Base-by-base conservation (phyloP, 768 basidiomycete species). In the Boletus reticuloceps region DNA sequence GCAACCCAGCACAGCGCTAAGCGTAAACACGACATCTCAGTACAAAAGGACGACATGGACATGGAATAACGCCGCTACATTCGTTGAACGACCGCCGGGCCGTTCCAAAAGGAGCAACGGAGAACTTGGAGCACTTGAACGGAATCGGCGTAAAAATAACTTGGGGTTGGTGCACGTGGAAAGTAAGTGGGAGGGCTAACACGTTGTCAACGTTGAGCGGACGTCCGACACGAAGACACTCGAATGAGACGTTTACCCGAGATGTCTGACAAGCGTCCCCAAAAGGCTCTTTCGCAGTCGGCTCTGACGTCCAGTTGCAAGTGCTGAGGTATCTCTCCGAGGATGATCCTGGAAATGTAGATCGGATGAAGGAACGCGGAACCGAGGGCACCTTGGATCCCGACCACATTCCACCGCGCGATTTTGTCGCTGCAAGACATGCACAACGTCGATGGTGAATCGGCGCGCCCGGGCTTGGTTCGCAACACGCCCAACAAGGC, bases 381-480 rank as follows among this genome's bases (percentile, higher is more conserved):
- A 3, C 82, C 81, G 46, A 97, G 74, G 2, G 90, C 87, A 4
- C 96, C 95, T 65, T 96, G 93, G 25, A 96, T 76, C 0, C 95
- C 95, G 5, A 93, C 74, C 0, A 88, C 81, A 51, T 79, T 84
- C 94, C 94, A 98, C 6, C 81, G 73, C 0, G 93, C 92, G 40
- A 98, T 87, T 72, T 98, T 98, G 69, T 98, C 95, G 60, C 89
- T 92, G 72, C 95, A 98, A 0, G 94, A 92, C 86, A 97, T 91
- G 64, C 82, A 91, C 1, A 82, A 68, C 2, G 95, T 92, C 0
- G 85, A 84, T 0, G 86, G 86, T 0, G 94, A 88, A 66, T 98
- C 95, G 0, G 91, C 89, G 50, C 95, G 84, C 3, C 94, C 96
- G 6, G 95, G 95, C 66, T 98, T 98, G 1, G 96, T 97, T 32